phyloP scores from a whole-genome alignment of 768 basidiomycete species.

The Inosperma sp. region DNA sequence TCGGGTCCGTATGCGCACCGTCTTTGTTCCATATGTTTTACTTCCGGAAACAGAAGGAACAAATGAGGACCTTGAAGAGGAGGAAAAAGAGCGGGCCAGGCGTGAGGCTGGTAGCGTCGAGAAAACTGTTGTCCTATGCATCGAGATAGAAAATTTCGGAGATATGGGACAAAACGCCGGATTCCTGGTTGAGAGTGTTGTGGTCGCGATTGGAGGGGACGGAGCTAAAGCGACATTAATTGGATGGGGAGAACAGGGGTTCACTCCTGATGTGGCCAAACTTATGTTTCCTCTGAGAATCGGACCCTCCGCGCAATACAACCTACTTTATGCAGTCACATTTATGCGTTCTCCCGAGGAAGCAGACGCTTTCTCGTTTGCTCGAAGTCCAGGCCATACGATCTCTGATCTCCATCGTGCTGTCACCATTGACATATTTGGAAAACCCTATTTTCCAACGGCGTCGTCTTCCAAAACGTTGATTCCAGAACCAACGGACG shows the following conservation, averaged over 20 bases:
- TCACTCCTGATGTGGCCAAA: slow-evolving; percentile 36
- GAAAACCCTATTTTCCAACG: slow-evolving; percentile 54
- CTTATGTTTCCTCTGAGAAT: slow-evolving; percentile 67
- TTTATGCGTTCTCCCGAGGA: slow-evolving; percentile 67
- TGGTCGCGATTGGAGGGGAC: slow-evolving; percentile 69
- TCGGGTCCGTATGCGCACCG: slow-evolving; percentile 89
- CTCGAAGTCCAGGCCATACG: slow-evolving; percentile 22
- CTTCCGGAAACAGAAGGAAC: slow-evolving; percentile 42
- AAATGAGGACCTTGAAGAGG: slow-evolving; percentile 31
- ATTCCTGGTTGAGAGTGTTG: slow-evolving; percentile 72
- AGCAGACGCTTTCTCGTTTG: slow-evolving; percentile 40
- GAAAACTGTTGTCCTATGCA: slow-evolving; percentile 81
- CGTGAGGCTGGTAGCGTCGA: slow-evolving; percentile 74
- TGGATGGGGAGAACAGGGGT: slow-evolving; percentile 55
- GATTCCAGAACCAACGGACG: slow-evolving; percentile 17
- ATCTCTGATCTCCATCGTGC: slow-evolving; percentile 59
- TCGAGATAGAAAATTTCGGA: slow-evolving; percentile 83
- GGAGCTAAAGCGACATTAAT: slow-evolving; percentile 47
- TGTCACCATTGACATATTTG: slow-evolving; percentile 75
- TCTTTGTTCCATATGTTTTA: slow-evolving; percentile 83
- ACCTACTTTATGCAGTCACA: slow-evolving; percentile 85
- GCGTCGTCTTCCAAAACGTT: slow-evolving; percentile 17
- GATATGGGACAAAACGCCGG: slow-evolving; percentile 56
- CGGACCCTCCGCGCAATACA: slow-evolving; percentile 75
- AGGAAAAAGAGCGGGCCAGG: slow-evolving; percentile 48